Percentiles rank a stretch among this genome's conserved stretches.
Conservation (phyloP, 2,329 filamentous ascomycete species). For the Pleoardoris graminearum region DNA sequence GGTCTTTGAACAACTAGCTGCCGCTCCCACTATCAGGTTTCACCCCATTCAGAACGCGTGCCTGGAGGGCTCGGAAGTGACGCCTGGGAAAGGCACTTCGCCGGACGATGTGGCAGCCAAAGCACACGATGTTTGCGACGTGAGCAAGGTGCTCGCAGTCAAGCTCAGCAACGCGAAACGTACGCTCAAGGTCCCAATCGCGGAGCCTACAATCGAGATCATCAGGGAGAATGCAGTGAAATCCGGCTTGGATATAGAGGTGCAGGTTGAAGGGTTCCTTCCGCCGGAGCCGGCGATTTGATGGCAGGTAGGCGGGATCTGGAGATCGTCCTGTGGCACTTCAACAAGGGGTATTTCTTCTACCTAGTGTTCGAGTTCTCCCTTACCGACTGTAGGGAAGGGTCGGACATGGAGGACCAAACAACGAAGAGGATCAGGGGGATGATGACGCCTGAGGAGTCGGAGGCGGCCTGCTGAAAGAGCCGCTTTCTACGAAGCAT, state of each 20-base stretch:
- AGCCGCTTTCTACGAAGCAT: too few relatives aligned
- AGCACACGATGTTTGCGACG: neutral
- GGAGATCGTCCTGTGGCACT: too few relatives aligned
- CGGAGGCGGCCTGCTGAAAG: too few relatives aligned
- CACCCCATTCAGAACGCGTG: neutral
- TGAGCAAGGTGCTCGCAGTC: neutral
- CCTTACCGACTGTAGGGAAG: too few relatives aligned
- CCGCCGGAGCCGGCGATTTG: neutral
- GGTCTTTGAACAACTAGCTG: neutral
- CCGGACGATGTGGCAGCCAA: neutral
- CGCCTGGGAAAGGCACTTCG: too few relatives aligned
- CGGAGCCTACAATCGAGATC: neutral
- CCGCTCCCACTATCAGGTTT: neutral
- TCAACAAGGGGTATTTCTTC: too few relatives aligned
- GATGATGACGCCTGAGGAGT: too few relatives aligned
- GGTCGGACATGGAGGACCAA: too few relatives aligned
- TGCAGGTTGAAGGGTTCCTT: neutral
- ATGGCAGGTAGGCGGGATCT: too few relatives aligned
- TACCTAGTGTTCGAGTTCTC: too few relatives aligned
- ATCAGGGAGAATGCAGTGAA: slow-evolving; percentile 1
- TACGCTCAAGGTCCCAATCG: neutral
- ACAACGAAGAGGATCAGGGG: too few relatives aligned
- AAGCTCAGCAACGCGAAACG: neutral
- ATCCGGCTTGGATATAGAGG: neutral
- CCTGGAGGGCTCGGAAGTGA: neutral